These are phyloP conservation scores for Tetraselmis chui DNA, from an alignment of 139 green algal genomes.

Conservation along the genomic window DNA sequence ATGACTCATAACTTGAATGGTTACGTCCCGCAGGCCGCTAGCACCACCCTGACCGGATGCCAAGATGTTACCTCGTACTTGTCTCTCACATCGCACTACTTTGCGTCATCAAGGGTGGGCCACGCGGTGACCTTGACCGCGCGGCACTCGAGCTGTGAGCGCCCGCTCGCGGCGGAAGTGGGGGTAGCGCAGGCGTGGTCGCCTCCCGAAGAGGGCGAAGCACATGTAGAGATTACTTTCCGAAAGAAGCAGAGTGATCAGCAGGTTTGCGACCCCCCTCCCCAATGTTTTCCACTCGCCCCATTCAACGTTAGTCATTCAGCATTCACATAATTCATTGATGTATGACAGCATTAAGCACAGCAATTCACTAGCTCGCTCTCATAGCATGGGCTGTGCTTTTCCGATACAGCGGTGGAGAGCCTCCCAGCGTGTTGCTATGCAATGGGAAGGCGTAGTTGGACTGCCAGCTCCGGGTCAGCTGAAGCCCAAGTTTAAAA, in stretches of 20 bases:
- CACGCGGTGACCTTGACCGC: not conserved
- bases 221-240: not conserved
- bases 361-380: not conserved
- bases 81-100: not conserved
- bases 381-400: not conserved
- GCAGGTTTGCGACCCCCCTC: not conserved
- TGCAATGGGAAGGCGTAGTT: not conserved
- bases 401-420: not conserved
- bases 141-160: not conserved
- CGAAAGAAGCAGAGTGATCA: not conserved
- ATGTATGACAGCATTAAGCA: not conserved
- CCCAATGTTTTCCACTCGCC: not conserved
- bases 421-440: not conserved
- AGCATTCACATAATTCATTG: not conserved
- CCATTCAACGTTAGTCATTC: not conserved
- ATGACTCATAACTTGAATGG: not conserved
- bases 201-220: not conserved
- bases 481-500: not conserved
- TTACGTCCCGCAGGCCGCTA: too few relatives aligned
- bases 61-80: too few relatives aligned
- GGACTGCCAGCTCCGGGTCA: not conserved
- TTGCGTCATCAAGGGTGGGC: not conserved
- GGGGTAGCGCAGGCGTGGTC: not conserved
- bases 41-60: too few relatives aligned
- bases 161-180: not conserved